phyloP scores from a whole-genome alignment of 2,329 filamentous ascomycete genomes.

The Trichoderma semiorbis region DNA sequence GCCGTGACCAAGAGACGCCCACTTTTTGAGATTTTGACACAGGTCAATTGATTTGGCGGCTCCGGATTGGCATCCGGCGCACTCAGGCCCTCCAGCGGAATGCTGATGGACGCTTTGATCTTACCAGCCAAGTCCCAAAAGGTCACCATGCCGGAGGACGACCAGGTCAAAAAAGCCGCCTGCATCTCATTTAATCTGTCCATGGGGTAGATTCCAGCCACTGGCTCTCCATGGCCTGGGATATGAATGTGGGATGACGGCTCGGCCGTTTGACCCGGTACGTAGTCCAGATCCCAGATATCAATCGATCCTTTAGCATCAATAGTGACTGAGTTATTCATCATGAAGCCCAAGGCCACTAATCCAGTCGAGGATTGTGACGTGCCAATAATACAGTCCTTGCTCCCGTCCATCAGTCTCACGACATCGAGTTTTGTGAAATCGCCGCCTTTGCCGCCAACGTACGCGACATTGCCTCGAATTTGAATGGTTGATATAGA shows the following conservation, averaged over 20 bases:
- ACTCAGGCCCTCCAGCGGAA: slow-evolving; percentile 75
- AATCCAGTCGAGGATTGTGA: slow-evolving; percentile 45
- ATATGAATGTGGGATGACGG: slow-evolving; percentile 51
- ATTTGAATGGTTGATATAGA: slow-evolving; percentile 64
- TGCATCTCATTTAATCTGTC: slow-evolving; percentile 55
- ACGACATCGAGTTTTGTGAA: slow-evolving; percentile 53
- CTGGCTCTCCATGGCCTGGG: slow-evolving; percentile 59
- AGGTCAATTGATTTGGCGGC: slow-evolving; percentile 55
- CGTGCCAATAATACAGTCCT: slow-evolving; percentile 38
- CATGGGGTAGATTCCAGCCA: slow-evolving; percentile 71
- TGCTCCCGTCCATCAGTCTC: slow-evolving; percentile 42
- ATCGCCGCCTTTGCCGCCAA: slow-evolving; percentile 65
- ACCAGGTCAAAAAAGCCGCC: slow-evolving; percentile 86
- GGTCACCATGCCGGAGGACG: slow-evolving; percentile 71
- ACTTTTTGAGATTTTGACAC: slow-evolving; percentile 56
- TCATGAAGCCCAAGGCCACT: slow-evolving; percentile 66
- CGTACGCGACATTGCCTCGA: slow-evolving; percentile 56
- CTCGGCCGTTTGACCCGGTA: slow-evolving; percentile 38
- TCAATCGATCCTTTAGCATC: slow-evolving; percentile 74
- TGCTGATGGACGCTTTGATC: slow-evolving; percentile 59
- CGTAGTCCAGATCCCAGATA: slow-evolving; percentile 52
- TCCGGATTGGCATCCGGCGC: slow-evolving; percentile 52
- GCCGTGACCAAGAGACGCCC: slow-evolving; percentile 72
- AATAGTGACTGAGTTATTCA: slow-evolving; percentile 67
- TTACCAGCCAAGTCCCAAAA: slow-evolving; percentile 78